phyloP scores from a whole-genome alignment of 768 basidiomycete species.

The Calocybe cyanea region DNA sequence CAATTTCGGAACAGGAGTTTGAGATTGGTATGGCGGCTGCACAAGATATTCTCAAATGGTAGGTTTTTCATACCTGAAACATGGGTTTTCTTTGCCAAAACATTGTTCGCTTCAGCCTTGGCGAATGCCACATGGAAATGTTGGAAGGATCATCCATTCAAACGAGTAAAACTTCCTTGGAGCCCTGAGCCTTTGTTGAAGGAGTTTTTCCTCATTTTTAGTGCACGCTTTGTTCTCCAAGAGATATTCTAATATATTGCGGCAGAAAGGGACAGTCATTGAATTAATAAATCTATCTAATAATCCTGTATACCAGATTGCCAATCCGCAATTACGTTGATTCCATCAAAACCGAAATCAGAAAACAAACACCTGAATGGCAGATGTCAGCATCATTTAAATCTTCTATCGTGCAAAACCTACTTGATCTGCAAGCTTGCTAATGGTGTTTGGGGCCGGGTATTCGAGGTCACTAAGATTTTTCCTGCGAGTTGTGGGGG shows the following conservation, averaged over 20 bases:
- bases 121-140: slow-evolving; percentile 65
- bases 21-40: slow-evolving; percentile 59
- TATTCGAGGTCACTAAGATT: slow-evolving; percentile 86
- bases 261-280: too few relatives aligned
- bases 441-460: slow-evolving; percentile 82
- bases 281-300: too few relatives aligned
- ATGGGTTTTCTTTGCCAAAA: background rate
- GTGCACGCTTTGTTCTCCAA: too few relatives aligned
- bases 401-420: background rate
- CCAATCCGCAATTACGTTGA: background rate
- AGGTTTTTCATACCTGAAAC: slow-evolving; percentile 22
- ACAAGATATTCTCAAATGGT: slow-evolving; percentile 60
- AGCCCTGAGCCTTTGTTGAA: too few relatives aligned
- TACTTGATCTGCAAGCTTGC: slow-evolving; percentile 91
- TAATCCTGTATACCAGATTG: too few relatives aligned
- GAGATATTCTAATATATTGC: too few relatives aligned
- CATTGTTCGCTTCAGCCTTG: slow-evolving; percentile 36
- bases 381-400: slow-evolving; percentile 3
- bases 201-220: too few relatives aligned
- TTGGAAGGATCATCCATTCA: slow-evolving; percentile 47
- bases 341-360: slow-evolving; percentile 17
- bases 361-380: slow-evolving; percentile 41
- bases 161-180: slow-evolving; percentile 2
- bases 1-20: slow-evolving; percentile 68
- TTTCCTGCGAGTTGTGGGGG: slow-evolving; percentile 49